Percentiles rank a stretch among this genome's conserved stretches.
phyloP scores from a whole-genome alignment of 2,329 filamentous ascomycete genomes.

The Apiospora phragmitis region DNA sequence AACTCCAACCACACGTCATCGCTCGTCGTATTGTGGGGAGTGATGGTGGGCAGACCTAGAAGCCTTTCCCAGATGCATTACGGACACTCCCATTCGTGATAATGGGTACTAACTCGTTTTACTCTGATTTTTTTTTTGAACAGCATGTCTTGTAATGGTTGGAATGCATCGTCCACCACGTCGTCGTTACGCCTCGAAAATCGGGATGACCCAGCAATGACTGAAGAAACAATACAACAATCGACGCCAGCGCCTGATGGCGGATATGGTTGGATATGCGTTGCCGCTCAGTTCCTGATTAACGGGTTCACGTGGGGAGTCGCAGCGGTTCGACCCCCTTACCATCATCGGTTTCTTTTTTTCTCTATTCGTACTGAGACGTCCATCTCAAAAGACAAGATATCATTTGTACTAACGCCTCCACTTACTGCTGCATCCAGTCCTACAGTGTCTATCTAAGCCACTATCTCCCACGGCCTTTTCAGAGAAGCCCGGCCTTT shows the following conservation, averaged over 20 bases:
- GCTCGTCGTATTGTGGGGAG: background rate
- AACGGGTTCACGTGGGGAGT: conserved; percentile 44
- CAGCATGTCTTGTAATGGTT: background rate
- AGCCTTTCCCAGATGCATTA: too few relatives aligned
- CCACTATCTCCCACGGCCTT: conserved; percentile 49
- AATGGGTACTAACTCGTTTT: background rate
- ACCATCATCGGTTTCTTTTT: too few relatives aligned
- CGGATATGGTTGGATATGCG: conserved; percentile 55
- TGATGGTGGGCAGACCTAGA: background rate
- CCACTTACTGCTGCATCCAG: conserved; percentile 16
- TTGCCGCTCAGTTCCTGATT: conserved; percentile 35
- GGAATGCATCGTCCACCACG: background rate
- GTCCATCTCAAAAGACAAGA: background rate
- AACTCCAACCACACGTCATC: background rate
- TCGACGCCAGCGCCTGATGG: conserved; percentile 48
- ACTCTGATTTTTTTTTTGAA: background rate
- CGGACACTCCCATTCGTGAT: background rate
- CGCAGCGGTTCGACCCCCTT: conserved; percentile 28
- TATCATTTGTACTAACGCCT: background rate
- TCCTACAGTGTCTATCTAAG: conserved; percentile 58
- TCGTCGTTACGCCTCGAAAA: background rate
- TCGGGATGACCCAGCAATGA: background rate
- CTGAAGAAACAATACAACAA: background rate
- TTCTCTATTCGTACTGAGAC: background rate
- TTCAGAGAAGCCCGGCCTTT: conserved; percentile 53